phyloP scores from a whole-genome alignment of 75 land plant genomes.

The Chamaecyparis obtusa region DNA sequence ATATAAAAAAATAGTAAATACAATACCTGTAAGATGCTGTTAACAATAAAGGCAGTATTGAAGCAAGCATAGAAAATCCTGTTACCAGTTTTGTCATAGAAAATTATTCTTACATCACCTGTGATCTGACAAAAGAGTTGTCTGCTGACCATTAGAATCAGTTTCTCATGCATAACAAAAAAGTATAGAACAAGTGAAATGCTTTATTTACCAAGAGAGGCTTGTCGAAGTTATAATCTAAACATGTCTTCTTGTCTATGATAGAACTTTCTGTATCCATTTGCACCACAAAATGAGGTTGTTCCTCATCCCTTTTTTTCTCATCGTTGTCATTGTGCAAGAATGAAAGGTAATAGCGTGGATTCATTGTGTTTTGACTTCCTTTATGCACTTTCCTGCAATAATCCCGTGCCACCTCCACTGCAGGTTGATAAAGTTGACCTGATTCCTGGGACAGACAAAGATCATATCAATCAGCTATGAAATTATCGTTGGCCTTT shows the following conservation, averaged over 20 bases:
- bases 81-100: constrained; percentile 26
- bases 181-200: not conserved
- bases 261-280: constrained; percentile 62
- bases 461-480: constrained; percentile 2
- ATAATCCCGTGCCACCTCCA: constrained; percentile 41
- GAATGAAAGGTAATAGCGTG: constrained; percentile 46
- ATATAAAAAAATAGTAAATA: not conserved
- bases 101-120: constrained; percentile 30
- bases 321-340: constrained; percentile 33
- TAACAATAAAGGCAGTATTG: constrained; percentile 34
- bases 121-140: constrained; percentile 14
- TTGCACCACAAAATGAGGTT: constrained; percentile 50
- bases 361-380: constrained; percentile 36
- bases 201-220: constrained; percentile 41
- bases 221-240: constrained; percentile 57
- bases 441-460: constrained; percentile 34
- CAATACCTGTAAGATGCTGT: constrained; percentile 32
- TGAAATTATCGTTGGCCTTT: not conserved
- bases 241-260: constrained; percentile 49
- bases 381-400: constrained; percentile 51
- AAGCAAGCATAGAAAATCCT: constrained; percentile 31
- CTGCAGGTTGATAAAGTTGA: constrained; percentile 42
- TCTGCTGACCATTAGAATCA: not conserved
- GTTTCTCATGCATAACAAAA: not conserved
- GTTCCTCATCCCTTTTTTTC: constrained; percentile 18